phyloP scores from a whole-genome alignment of 352 stramenopile species.

The Globisporangium sylvaticum region DNA sequence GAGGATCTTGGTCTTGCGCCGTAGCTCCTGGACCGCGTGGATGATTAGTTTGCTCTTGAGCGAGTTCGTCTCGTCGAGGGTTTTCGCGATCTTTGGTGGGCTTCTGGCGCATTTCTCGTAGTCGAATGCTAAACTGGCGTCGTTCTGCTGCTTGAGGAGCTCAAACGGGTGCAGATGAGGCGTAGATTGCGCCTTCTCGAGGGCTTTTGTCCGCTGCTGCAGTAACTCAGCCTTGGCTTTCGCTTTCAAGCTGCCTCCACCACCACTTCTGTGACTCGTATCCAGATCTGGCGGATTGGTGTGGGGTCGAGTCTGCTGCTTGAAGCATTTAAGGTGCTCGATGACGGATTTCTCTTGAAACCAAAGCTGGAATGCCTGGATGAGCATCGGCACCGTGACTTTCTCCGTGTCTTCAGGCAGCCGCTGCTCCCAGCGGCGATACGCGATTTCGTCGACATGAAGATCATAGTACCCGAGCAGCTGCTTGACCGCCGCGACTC shows the following conservation, averaged over 20 bases:
- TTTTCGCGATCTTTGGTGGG: conserved; percentile 19
- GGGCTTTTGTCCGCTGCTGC: not conserved
- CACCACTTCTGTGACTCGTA: not conserved
- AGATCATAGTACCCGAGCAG: conserved; percentile 41
- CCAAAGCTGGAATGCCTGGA: conserved; percentile 48
- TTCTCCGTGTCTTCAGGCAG: conserved; percentile 24
- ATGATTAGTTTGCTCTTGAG: conserved; percentile 31
- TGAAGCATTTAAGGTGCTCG: conserved; percentile 24
- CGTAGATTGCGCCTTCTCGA: conserved; percentile 25
- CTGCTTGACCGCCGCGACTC: conserved; percentile 30
- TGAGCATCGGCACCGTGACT: conserved; percentile 35
- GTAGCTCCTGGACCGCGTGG: conserved; percentile 28
- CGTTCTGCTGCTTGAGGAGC: conserved; percentile 32
- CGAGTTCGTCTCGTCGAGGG: conserved; percentile 15
- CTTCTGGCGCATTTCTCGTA: conserved; percentile 38
- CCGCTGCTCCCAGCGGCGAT: conserved; percentile 58
- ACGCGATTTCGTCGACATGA: conserved; percentile 32
- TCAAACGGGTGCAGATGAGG: conserved; percentile 47
- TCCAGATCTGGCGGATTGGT: not conserved
- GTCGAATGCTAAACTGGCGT: conserved; percentile 37
- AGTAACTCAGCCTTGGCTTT: not conserved
- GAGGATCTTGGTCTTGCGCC: conserved; percentile 32
- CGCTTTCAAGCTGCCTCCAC: not conserved
- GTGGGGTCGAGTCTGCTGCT: conserved; percentile 9
- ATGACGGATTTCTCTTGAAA: conserved; percentile 47